Base-by-base conservation (phyloP, 331 rosid species). In the Dryas integrifolia region DNA sequence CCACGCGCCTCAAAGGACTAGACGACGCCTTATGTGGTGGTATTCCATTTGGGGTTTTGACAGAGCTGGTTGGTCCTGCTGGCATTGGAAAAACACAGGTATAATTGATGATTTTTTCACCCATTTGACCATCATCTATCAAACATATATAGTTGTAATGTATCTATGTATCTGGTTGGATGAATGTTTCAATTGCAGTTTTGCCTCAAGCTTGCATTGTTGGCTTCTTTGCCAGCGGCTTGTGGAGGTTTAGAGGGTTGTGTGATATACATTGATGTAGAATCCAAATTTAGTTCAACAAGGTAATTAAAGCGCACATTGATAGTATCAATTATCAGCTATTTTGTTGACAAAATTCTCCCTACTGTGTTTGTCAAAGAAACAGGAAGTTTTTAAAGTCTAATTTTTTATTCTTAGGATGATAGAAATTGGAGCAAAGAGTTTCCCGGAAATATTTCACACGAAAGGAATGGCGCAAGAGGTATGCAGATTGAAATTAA, bases 11-110 rank as follows among this genome's bases (percentile, higher is more conserved):
- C 82, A 89, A 83, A 72, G 98, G 98, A n/a, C 78, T 94, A 77
- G 98, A 94, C 70, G 88, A 86, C 49, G 96, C 97, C 67, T 86
- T 94, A 68, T 86, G 85, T 14, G 98, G 98, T 55, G 97, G 98
- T 18, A 70, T 91, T 58, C 98, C 98, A 0, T 91, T 91, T 58
- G 97, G 97, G 79, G 95, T 87, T 74, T 70, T 94, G 78, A 94
- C 98, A 0, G 98, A 94, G 87, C 89, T 91, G 69, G 98, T 94
- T 80, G 98, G 97, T 75, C 97, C 98, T 13, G 90, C 98, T 40
- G 97, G 97, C 76, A 86, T 91, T 62, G 98, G 96, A 47, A 91
- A 94, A 84, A 94, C 98, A 39, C 97, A 94, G 84, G 97, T 86
- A 72, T 64, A 11, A 44, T 72, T 65, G 6, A 44, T 35, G 6